Conservation (phyloP, 176 grass and related monocot genomes). For the Otatea glauca region DNA sequence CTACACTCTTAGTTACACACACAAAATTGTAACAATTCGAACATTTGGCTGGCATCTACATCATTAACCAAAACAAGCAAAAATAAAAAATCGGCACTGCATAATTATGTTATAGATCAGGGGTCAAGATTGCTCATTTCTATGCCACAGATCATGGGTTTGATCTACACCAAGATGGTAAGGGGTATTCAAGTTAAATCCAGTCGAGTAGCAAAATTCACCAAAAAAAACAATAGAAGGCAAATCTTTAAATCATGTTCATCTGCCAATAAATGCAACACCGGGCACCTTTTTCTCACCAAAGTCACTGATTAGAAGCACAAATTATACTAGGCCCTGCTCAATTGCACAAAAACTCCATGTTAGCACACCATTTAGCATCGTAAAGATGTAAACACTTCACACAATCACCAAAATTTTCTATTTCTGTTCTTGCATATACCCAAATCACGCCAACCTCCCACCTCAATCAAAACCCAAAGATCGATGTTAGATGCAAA, state of each 20-base stretch:
- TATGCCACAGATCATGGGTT: constrained; percentile 15
- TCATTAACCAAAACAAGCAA: constrained; percentile 17
- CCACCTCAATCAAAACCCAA: constrained; percentile 23
- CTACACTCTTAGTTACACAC: not conserved
- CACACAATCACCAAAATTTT: not conserved
- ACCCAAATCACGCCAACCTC: constrained; percentile 31
- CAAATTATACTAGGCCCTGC: not conserved
- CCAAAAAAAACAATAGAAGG: not conserved
- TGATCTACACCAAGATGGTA: not conserved
- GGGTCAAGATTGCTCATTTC: not conserved
- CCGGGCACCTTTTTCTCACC: not conserved
- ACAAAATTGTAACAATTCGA: not conserved
- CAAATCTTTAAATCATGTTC: constrained; percentile 21
- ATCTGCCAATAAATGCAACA: constrained; percentile 11
- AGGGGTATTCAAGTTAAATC: constrained; percentile 6
- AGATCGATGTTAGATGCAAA: constrained; percentile 26
- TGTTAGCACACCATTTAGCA: not conserved
- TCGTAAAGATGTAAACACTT: not conserved
- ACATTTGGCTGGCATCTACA: not conserved
- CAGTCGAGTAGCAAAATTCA: not conserved
- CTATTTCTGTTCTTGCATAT: not conserved
- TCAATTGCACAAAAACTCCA: constrained; percentile 27
- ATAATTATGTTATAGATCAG: not conserved
- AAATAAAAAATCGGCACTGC: not conserved
- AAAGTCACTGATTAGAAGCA: not conserved